phyloP scores from a whole-genome alignment of 257 asterid species.

The Fraxinus pennsylvanica region DNA sequence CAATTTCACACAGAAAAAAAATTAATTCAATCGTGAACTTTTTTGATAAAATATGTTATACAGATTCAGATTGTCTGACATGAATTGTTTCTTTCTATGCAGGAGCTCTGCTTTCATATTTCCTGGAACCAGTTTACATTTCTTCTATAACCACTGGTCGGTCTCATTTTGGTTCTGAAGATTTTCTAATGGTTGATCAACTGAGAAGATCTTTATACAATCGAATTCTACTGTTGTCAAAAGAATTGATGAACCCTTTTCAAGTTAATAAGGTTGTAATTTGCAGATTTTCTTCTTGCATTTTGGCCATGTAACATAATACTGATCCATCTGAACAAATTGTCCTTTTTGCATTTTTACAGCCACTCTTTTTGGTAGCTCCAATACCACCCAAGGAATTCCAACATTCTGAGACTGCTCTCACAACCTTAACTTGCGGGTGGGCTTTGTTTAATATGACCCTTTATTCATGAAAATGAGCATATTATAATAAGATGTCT shows the following conservation, averaged over 20 bases:
- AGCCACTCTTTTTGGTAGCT: conserved; percentile 70
- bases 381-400: conserved; percentile 76
- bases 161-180: conserved; percentile 41
- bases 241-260: conserved; percentile 60
- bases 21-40: background rate
- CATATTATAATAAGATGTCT: background rate
- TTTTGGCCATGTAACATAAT: conserved; percentile 12
- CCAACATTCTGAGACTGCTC: conserved; percentile 87
- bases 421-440: conserved; percentile 90
- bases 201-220: conserved; percentile 57
- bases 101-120: conserved; percentile 86
- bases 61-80: background rate
- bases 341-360: conserved; percentile 24
- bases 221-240: conserved; percentile 57
- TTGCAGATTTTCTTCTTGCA: background rate
- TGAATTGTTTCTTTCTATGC: conserved; percentile 22
- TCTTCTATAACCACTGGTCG: conserved; percentile 71
- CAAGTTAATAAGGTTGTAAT: conserved; percentile 63
- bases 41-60: background rate
- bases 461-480: background rate
- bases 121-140: conserved; percentile 77
- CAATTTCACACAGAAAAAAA: background rate
- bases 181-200: conserved; percentile 30
- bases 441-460: conserved; percentile 29
- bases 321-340: conserved; percentile 13